phyloP scores from a whole-genome alignment of 73 alveolate species.

The Breviolum minutum region DNA sequence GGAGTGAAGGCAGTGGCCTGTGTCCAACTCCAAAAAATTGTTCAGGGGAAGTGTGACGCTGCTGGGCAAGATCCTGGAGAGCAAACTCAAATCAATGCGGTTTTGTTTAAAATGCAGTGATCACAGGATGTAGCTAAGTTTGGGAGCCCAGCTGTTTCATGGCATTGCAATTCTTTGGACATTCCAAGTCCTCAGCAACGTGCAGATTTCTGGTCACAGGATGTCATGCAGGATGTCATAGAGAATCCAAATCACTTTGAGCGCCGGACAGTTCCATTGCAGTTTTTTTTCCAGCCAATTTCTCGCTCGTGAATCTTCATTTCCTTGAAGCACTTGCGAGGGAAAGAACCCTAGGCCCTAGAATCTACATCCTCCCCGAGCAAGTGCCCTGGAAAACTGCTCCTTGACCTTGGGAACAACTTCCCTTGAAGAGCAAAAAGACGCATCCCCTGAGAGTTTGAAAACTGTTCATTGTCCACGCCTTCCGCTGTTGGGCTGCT shows the following conservation, averaged over 20 bases:
- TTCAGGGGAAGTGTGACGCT: slow-evolving; percentile 51
- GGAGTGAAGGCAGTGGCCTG: neutral
- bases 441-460: neutral
- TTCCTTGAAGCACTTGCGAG: slow-evolving; percentile 5
- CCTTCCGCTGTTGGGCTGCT: slow-evolving; percentile 81
- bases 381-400: neutral
- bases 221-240: too few species aligned
- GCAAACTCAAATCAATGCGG: neutral
- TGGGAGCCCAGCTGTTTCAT: slow-evolving; percentile 21
- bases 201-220: too few species aligned
- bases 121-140: neutral
- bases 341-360: too few species aligned
- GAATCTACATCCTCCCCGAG: neutral
- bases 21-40: slow-evolving; percentile 33
- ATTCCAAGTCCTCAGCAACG: neutral
- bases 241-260: neutral
- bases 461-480: neutral
- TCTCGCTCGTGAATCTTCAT: slow-evolving; percentile 92
- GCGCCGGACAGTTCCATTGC: slow-evolving; percentile 56
- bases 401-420: neutral
- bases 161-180: slow-evolving; percentile 55
- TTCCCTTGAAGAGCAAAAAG: neutral
- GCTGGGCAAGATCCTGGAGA: slow-evolving; percentile 44
- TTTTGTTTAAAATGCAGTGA: neutral
- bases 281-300: slow-evolving; percentile 54